A percentile compares a stretch with the other conserved stretches of the same genome.
Evolutionary conservation across 176 grass and related monocot species (phyloP).

Genomic region (Carex myosuroides): DNA sequence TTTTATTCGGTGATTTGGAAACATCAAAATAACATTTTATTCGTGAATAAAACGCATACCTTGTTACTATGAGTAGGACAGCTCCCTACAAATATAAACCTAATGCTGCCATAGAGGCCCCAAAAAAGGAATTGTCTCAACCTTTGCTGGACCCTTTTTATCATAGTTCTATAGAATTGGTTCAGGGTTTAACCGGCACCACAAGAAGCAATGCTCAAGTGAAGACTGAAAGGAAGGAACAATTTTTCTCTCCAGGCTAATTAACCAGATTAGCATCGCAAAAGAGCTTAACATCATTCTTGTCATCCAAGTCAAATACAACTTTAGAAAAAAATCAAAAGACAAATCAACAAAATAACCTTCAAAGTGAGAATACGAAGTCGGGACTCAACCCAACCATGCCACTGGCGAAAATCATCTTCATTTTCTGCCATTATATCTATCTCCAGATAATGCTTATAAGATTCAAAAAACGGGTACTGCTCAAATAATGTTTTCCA

Average conservation of each 20-base stretch:
- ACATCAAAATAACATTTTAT: no score
- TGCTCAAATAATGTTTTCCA: slow-evolving; percentile 66
- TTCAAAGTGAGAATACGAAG: slow-evolving; percentile 80
- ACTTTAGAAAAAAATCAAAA: slow-evolving; percentile 6
- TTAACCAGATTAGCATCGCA: not conserved
- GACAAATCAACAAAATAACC: slow-evolving; percentile 35
- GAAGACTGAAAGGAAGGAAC: not conserved
- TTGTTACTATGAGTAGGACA: not conserved
- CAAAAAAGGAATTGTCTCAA: not conserved
- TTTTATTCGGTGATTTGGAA: no score
- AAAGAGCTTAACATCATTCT: not conserved
- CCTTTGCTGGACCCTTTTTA: not conserved
- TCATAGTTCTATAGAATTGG: not conserved
- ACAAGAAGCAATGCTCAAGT: not conserved
- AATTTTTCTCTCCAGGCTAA: not conserved
- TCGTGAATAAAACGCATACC: no score
- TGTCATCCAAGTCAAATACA: not conserved
- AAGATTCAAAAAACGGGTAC: slow-evolving; percentile 87
- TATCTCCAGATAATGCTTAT: slow-evolving; percentile 79
- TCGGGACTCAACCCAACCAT: slow-evolving; percentile 92
- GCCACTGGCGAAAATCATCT: slow-evolving; percentile 86
- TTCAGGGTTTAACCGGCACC: not conserved
- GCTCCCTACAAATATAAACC: not conserved
- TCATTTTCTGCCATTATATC: slow-evolving; percentile 66
- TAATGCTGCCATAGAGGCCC: no score